Conservation (phyloP, 1,139 yeast genomes). For the Sugiyamaella japonica region DNA sequence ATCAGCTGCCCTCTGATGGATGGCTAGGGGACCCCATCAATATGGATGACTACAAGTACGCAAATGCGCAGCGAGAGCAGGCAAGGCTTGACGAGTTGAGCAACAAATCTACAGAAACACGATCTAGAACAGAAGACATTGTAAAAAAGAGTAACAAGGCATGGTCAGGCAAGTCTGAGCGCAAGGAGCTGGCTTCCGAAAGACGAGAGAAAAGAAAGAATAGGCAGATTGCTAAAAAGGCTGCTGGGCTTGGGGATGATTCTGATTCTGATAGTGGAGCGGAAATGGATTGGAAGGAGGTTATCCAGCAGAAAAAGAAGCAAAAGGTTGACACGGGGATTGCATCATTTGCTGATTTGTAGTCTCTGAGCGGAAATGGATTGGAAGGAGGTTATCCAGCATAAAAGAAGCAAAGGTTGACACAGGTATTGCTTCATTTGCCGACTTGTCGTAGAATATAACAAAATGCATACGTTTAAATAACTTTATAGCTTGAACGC, state of each 20-base stretch:
- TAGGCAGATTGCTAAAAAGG: conserved; percentile 57
- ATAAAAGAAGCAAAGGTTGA: conserved; percentile 57
- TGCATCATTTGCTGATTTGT: conserved; percentile 74
- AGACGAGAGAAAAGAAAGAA: conserved; percentile 62
- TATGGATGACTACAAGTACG: conserved; percentile 68
- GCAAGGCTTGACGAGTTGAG: conserved; percentile 60
- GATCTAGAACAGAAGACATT: conserved; percentile 46
- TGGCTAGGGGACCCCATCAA: conserved; percentile 61
- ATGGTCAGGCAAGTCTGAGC: conserved; percentile 73
- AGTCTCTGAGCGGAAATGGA: conserved; percentile 56
- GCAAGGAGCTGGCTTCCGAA: conserved; percentile 62
- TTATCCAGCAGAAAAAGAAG: conserved; percentile 65
- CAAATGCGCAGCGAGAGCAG: conserved; percentile 63
- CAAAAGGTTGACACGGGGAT: conserved; percentile 46
- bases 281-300: conserved; percentile 84
- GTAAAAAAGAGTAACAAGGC: conserved; percentile 61
- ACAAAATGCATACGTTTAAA: background rate
- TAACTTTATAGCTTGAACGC: conserved; percentile 44
- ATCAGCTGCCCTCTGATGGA: conserved; percentile 50
- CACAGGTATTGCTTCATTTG: conserved; percentile 59
- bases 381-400: conserved; percentile 83
- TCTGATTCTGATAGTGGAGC: conserved; percentile 53
- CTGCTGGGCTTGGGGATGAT: conserved; percentile 37
- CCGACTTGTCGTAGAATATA: conserved; percentile 48
- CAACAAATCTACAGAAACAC: conserved; percentile 57